These are phyloP conservation scores for Pyrus hybrid DNA, from an alignment of 331 rosid genomes.

Conservation along the genomic window DNA sequence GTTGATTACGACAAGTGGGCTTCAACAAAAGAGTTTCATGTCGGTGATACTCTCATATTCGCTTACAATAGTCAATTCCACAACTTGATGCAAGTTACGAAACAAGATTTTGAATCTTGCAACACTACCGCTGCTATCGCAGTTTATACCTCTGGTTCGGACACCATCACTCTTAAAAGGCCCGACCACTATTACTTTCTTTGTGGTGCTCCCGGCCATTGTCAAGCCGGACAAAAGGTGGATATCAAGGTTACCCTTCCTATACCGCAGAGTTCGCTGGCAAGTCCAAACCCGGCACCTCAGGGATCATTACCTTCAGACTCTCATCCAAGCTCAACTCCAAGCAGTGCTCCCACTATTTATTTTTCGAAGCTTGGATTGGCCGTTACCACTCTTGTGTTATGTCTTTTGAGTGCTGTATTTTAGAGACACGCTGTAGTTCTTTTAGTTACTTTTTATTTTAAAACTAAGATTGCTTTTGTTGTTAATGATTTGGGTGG, in stretches of 20 bases:
- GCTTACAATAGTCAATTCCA: background rate
- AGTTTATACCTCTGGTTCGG: background rate
- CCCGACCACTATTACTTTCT: background rate
- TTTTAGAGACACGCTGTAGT: background rate
- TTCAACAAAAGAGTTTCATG: background rate
- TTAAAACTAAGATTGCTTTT: too few species aligned
- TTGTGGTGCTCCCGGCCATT: background rate
- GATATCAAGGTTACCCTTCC: background rate
- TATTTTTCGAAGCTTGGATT: background rate
- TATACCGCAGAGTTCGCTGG: background rate
- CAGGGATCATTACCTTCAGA: background rate
- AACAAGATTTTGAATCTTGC: background rate
- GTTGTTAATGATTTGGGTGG: too few species aligned
- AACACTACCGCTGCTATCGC: background rate
- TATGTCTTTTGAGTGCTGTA: background rate
- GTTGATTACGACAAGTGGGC: background rate
- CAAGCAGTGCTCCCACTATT: background rate
- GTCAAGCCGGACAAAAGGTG: background rate
- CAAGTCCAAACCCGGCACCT: background rate
- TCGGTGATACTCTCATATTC: background rate
- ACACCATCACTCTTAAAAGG: background rate
- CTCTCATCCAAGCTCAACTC: background rate
- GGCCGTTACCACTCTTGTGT: background rate
- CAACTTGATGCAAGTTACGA: background rate
- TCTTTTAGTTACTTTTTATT: too few species aligned